phyloP scores from a whole-genome alignment of 1,284 basidiomycete genomes.

The Ustilago trichophora region DNA sequence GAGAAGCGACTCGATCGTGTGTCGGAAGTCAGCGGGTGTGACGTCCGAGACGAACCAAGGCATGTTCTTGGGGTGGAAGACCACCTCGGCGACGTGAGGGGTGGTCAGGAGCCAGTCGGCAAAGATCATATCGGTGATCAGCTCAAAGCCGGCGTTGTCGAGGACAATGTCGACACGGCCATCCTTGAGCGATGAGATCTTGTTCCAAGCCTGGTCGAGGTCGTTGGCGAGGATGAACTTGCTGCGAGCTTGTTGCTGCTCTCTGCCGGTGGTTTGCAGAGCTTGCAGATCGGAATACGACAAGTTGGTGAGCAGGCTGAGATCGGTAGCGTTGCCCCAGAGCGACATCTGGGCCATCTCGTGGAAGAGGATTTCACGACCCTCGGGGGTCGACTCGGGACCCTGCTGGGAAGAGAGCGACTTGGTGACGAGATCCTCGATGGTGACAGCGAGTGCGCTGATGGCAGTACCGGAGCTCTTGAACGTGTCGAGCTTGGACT shows the following conservation, averaged over 20 bases:
- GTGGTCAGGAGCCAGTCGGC: slow-evolving; percentile 77
- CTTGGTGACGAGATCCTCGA: slow-evolving; percentile 52
- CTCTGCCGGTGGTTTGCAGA: slow-evolving; percentile 80
- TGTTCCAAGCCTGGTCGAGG: slow-evolving; percentile 78
- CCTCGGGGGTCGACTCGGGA: slow-evolving; percentile 41
- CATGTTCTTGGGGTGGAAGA: slow-evolving; percentile 66
- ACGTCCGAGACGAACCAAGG: slow-evolving; percentile 65
- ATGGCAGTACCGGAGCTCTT: slow-evolving; percentile 79
- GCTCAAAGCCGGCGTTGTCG: slow-evolving; percentile 92
- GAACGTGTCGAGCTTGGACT: slow-evolving; percentile 85
- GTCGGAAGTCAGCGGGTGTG: slow-evolving; percentile 62
- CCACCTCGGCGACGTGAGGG: slow-evolving; percentile 56
- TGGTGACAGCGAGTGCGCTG: slow-evolving; percentile 69
- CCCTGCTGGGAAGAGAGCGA: slow-evolving; percentile 33
- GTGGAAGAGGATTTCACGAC: slow-evolving; percentile 73
- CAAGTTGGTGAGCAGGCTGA: slow-evolving; percentile 82
- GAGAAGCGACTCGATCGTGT: slow-evolving; percentile 68
- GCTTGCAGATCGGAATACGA: slow-evolving; percentile 80
- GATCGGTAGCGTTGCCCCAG: slow-evolving; percentile 75
- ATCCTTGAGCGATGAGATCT: slow-evolving; percentile 73
- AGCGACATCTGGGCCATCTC: slow-evolving; percentile 86
- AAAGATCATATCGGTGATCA: slow-evolving; percentile 92
- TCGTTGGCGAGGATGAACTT: slow-evolving; percentile 87
- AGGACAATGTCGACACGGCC: slow-evolving; percentile 85
- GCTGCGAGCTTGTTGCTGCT: slow-evolving; percentile 53